Percentiles rank a stretch among this genome's conserved stretches.
Evolutionary conservation across 306 rosid genomes (phyloP).

Genomic region (Vicia faba): DNA sequence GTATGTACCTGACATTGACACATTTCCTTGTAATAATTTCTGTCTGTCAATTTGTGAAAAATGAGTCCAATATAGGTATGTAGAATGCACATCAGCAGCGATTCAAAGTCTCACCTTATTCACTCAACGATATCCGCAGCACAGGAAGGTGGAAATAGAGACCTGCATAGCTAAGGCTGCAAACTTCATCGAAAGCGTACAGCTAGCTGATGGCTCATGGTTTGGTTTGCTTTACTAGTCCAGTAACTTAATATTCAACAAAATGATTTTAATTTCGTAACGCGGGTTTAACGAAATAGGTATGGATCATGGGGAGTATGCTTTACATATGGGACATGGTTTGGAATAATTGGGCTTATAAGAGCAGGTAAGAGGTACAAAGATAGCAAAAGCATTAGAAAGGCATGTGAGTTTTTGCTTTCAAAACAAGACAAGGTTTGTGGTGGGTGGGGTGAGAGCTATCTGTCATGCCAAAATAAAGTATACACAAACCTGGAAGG

Average conservation of each 20-base stretch:
- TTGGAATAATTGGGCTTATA: constrained; percentile 66
- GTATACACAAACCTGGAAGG: constrained; percentile 71
- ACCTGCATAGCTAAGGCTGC: constrained; percentile 55
- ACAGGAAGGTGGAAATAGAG: constrained; percentile 56
- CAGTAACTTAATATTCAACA: neutral
- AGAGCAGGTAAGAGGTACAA: constrained; percentile 52
- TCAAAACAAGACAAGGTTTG: constrained; percentile 55
- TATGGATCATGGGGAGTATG: constrained; percentile 85
- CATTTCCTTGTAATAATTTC: neutral
- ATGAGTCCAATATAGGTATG: constrained; percentile 43
- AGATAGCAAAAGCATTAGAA: constrained; percentile 50
- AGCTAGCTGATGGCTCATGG: constrained; percentile 75
- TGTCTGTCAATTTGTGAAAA: neutral
- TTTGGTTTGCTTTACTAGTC: constrained; percentile 20
- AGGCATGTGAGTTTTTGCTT: constrained; percentile 63
- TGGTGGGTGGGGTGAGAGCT: constrained; percentile 89
- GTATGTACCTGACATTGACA: constrained; percentile 45
- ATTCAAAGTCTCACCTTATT: constrained; percentile 60
- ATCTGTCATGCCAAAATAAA: constrained; percentile 62
- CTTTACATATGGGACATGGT: constrained; percentile 80
- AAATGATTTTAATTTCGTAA: neutral
- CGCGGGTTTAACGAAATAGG: constrained; percentile 40
- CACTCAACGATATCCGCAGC: constrained; percentile 38
- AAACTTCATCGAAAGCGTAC: constrained; percentile 53
- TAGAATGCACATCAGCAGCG: constrained; percentile 72